Evolutionary conservation across 805 yeast genomes (phyloP).

Genomic region (Saccharomycopsis sp.): DNA sequence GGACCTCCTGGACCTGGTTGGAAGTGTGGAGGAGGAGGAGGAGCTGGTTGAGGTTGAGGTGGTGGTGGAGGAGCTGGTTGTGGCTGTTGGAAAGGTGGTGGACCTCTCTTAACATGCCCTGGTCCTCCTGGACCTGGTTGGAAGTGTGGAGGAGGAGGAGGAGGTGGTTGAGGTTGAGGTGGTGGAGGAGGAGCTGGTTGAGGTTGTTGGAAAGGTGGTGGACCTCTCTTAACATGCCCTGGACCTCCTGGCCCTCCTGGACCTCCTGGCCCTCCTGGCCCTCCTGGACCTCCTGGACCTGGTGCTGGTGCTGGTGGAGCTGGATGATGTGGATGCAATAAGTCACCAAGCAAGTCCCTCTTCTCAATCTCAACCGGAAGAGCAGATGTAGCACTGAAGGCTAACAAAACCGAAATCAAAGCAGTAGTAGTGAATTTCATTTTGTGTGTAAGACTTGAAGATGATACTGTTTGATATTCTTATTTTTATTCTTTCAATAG

Average conservation of each 20-base stretch:
- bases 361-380: background rate
- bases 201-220: background rate
- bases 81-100: background rate
- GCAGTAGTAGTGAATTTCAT: slow-evolving; percentile 3
- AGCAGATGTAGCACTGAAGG: background rate
- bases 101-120: too few species aligned
- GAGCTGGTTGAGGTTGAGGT: background rate
- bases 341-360: background rate
- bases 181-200: background rate
- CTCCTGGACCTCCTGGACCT: background rate
- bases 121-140: background rate
- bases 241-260: background rate
- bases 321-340: background rate
- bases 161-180: background rate
- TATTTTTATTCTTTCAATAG: background rate
- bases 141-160: background rate
- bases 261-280: background rate
- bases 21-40: background rate
- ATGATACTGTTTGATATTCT: background rate
- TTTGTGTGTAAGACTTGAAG: background rate
- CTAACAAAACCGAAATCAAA: slow-evolving; percentile 1
- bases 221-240: background rate
- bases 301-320: background rate
- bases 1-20: background rate
- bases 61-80: background rate